Percentiles rank a stretch among this genome's conserved stretches.
These are phyloP conservation scores for Panaeolus cyanescens DNA, from an alignment of 768 basidiomycete genomes.

Conservation along the genomic window DNA sequence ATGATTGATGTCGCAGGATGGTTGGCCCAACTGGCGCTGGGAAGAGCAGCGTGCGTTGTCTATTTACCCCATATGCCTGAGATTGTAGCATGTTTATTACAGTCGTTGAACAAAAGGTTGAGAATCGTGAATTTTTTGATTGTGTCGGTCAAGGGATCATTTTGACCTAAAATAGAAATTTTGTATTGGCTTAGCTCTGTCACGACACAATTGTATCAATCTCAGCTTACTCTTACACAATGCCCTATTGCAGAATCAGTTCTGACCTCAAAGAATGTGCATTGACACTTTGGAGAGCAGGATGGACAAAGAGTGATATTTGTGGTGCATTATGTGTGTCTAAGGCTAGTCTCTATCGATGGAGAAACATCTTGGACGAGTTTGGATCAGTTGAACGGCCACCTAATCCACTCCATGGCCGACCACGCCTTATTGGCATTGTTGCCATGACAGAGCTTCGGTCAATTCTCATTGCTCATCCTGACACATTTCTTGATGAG, in stretches of 20 bases:
- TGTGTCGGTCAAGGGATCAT: too few species aligned
- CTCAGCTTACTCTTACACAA: background rate
- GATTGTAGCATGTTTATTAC: too few species aligned
- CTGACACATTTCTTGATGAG: conserved; percentile 21
- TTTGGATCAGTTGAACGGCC: conserved; percentile 3
- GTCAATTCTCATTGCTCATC: background rate
- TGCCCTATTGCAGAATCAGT: background rate
- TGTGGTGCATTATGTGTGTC: background rate
- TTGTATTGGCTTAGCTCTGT: too few species aligned
- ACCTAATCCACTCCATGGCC: conserved; percentile 17
- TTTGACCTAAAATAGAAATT: too few species aligned
- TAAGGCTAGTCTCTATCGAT: background rate
- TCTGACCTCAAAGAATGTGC: conserved; percentile 3
- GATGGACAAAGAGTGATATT: conserved; percentile 1
- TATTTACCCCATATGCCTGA: too few species aligned
- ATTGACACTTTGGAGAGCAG: background rate
- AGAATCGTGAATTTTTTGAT: too few species aligned
- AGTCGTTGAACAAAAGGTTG: too few species aligned
- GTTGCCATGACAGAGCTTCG: conserved; percentile 20
- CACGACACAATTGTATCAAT: too few species aligned
- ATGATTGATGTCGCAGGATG: too few species aligned
- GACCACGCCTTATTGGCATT: conserved; percentile 9
- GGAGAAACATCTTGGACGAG: conserved; percentile 14
- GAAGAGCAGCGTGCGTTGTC: too few species aligned
- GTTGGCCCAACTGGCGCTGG: too few species aligned